A percentile compares a stretch with the other conserved stretches of the same genome.
phyloP scores from a whole-genome alignment of 1,284 basidiomycete genomes.

The Pseudozyma pruni region DNA sequence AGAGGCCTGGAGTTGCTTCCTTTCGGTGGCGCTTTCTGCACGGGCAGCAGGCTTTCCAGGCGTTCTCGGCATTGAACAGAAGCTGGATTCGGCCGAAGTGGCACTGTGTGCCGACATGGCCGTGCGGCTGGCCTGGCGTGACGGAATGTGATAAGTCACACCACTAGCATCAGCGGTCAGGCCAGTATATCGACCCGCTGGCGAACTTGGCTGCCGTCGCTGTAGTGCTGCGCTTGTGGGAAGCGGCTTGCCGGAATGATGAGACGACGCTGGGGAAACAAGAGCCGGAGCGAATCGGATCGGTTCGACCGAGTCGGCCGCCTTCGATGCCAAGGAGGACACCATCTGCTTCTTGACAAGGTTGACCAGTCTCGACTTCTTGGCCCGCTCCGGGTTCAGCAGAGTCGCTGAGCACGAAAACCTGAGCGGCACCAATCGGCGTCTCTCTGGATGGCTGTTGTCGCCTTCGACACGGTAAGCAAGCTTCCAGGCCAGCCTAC shows the following conservation, averaged over 20 bases:
- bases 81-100: slow-evolving; percentile 38
- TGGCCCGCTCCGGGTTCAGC: slow-evolving; percentile 51
- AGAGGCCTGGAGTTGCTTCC: slow-evolving; percentile 21
- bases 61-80: slow-evolving; percentile 29
- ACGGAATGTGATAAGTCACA: slow-evolving; percentile 20
- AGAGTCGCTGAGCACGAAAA: slow-evolving; percentile 58
- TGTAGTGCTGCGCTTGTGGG: background rate
- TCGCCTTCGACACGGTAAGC: slow-evolving; percentile 45
- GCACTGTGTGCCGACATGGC: slow-evolving; percentile 12
- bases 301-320: slow-evolving; percentile 12
- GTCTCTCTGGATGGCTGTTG: background rate
- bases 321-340: slow-evolving; percentile 42
- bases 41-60: slow-evolving; percentile 7
- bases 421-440: slow-evolving; percentile 36
- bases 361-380: slow-evolving; percentile 54
- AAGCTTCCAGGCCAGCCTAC: slow-evolving; percentile 56
- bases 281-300: slow-evolving; percentile 2
- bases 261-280: slow-evolving; percentile 29
- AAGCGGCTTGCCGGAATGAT: slow-evolving; percentile 11
- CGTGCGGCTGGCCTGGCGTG: slow-evolving; percentile 17
- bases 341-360: slow-evolving; percentile 57
- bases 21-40: background rate
- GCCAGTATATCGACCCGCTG: slow-evolving; percentile 7
- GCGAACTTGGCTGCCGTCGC: slow-evolving; percentile 5
- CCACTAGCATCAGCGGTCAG: background rate